Base-by-base conservation (phyloP, 805 yeast species). In the Schizosaccharomyces japonicus region DNA sequence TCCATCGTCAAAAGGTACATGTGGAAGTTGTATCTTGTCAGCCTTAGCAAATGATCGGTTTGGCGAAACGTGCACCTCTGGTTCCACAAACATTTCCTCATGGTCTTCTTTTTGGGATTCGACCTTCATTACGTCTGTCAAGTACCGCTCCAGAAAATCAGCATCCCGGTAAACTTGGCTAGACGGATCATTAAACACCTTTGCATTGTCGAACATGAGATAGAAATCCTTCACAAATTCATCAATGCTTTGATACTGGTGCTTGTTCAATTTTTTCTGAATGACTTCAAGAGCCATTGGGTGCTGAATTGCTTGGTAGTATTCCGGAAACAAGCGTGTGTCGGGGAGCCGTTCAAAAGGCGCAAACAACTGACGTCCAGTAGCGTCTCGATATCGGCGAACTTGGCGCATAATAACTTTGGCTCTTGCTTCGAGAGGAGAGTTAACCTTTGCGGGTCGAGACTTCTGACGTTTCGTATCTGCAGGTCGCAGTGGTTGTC, bases 391-490 rank as follows among this genome's bases (percentile, higher is more conserved):
- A 15, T 45, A 29, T 15, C 47, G 80, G 57, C 84, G 80, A 57
- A 90, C 66, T 45, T 73, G 76, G 59, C 92, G 75, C 67, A 90
- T 64, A 33, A 90, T 76, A 53, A 82, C 76, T 60, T 87, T 85
- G 62, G 87, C 84, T 52, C 95, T 69, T 57, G 83, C 83, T 62
- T 90, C 95, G 60, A 79, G 85, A 4, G 94, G 93, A 58, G 76
- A 78, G 60, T 81, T 94, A 46, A 83, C 82, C 49, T 82, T 78
- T 4, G 95, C 94, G 55, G 94, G 70, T 17, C 94, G 94, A 57
- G 93, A 70, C 60, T 81, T 78, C 29, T 73, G 71, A 54, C 82
- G 58, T 42, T 55, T 55, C 39, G 77, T 64, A 26, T 53, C 57
- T n/a, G 47, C 23, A 62, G 58, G 44, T 15, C 40, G 40, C 10